Conservation (phyloP, 768 basidiomycete genomes). For the Phaeotremella skinneri region DNA sequence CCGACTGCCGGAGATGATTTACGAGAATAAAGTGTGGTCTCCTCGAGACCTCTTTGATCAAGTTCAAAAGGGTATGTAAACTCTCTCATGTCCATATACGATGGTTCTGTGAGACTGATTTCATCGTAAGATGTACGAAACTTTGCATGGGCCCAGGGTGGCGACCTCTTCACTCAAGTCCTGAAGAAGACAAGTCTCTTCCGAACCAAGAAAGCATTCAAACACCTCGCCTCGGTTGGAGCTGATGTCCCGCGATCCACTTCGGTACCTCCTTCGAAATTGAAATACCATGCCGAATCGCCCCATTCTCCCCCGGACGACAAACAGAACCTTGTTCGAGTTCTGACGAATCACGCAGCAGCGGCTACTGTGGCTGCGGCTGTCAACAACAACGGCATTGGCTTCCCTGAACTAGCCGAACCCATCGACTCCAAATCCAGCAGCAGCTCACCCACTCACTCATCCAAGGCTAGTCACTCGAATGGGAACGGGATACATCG, state of each 20-base stretch:
- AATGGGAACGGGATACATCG: neutral
- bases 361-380: neutral
- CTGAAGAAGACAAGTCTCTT: constrained; percentile 29
- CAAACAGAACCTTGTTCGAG: neutral
- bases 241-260: neutral
- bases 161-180: constrained; percentile 30
- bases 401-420: neutral
- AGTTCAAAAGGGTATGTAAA: constrained; percentile 44
- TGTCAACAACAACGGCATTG: neutral
- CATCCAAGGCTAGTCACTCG: neutral
- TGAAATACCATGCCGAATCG: constrained; percentile 16
- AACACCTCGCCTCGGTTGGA: constrained; percentile 5
- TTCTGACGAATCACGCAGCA: neutral
- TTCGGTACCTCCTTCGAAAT: constrained; percentile 9
- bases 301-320: constrained; percentile 2
- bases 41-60: constrained; percentile 50
- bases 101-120: neutral
- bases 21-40: constrained; percentile 53
- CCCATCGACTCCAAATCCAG: neutral
- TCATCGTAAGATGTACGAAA: neutral
- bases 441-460: neutral
- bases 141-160: constrained; percentile 22
- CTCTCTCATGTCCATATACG: neutral
- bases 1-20: constrained; percentile 74
- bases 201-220: constrained; percentile 28